A percentile compares a stretch with the other conserved stretches of the same genome.
Evolutionary conservation across 148 eudicot species (phyloP).

Genomic region (Spergularia marina): DNA sequence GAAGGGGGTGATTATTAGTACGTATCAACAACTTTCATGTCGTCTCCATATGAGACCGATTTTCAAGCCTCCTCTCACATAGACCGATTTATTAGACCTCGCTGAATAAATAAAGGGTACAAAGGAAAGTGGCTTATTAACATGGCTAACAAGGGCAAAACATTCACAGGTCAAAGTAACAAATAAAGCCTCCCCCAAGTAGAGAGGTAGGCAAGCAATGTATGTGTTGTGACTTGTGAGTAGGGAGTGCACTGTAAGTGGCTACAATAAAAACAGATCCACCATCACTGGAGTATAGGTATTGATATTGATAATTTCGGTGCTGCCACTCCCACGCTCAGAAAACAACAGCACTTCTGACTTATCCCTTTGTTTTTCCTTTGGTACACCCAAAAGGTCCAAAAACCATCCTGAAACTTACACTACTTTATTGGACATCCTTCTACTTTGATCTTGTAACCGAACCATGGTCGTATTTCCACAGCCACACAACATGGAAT

Average conservation of each 20-base stretch:
- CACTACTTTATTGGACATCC: no score
- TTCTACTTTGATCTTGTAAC: no score
- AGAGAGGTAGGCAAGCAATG: neutral
- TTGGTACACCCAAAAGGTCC: neutral
- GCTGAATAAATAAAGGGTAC: no score
- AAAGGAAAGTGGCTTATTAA: no score
- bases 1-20: no score
- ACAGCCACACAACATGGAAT: conserved; percentile 1
- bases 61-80: no score
- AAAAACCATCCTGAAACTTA: no score
- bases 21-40: no score
- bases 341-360: neutral
- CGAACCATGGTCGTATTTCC: neutral
- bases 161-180: neutral
- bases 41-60: no score
- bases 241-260: conserved; percentile 10
- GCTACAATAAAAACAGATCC: neutral
- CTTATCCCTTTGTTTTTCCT: conserved; percentile 9
- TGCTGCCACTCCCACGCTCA: conserved; percentile 10
- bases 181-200: neutral
- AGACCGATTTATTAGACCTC: no score
- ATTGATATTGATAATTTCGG: neutral
- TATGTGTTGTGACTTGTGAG: neutral
- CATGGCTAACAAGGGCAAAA: no score
- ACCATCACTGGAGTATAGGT: no score